phyloP scores from a whole-genome alignment of 345 rosid species.

The Cochlearia excelsa region DNA sequence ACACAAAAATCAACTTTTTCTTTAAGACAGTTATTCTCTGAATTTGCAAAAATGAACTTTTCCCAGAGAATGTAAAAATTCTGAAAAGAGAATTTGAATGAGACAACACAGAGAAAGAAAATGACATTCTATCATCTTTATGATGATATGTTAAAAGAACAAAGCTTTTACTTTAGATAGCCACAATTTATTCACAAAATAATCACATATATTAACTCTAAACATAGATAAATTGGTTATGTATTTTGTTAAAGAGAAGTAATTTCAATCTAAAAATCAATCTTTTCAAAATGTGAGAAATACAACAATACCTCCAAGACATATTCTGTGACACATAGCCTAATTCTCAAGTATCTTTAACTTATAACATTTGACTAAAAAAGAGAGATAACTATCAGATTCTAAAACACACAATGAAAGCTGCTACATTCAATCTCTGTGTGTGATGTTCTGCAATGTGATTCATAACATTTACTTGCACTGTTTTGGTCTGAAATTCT shows the following conservation, averaged over 20 bases:
- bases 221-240: too few relatives aligned
- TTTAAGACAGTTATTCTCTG: slow-evolving; percentile 29
- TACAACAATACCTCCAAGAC: too few relatives aligned
- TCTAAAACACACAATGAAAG: slow-evolving; percentile 28
- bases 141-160: not conserved
- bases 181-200: too few relatives aligned
- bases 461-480: slow-evolving; percentile 51
- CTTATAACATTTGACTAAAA: slow-evolving; percentile 17
- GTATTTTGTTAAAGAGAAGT: too few relatives aligned
- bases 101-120: slow-evolving; percentile 30
- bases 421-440: slow-evolving; percentile 13
- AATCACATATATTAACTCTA: too few relatives aligned
- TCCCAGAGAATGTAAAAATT: slow-evolving; percentile 20
- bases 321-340: slow-evolving; percentile 19
- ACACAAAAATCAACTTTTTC: slow-evolving; percentile 9
- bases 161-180: slow-evolving; percentile 15
- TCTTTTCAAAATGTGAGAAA: too few relatives aligned
- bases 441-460: slow-evolving; percentile 9
- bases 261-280: too few relatives aligned
- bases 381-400: slow-evolving; percentile 17
- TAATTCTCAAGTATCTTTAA: slow-evolving; percentile 11
- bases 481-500: slow-evolving; percentile 73
- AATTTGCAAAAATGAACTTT: slow-evolving; percentile 12
- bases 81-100: slow-evolving; percentile 25
- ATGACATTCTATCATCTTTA: slow-evolving; percentile 11